Evolutionary conservation across 116 monocot genomes (phyloP).

Genomic region (Phalaenopsis hybrid): DNA sequence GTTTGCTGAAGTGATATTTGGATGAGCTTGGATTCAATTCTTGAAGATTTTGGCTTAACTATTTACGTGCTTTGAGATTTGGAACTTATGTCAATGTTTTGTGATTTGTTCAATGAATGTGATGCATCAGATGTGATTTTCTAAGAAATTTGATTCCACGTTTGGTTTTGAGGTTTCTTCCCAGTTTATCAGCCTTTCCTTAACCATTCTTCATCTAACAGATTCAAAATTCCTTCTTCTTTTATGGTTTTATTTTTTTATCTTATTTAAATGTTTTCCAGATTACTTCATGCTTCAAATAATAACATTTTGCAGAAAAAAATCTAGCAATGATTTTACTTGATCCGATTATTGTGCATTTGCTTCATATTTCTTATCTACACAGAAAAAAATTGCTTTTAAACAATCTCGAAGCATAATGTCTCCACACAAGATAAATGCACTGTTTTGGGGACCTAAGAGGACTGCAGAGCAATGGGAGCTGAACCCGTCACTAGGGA

Average conservation of each 20-base stretch:
- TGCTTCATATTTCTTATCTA: slow-evolving; percentile 2
- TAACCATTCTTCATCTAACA: not conserved
- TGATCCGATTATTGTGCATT: slow-evolving; percentile 1
- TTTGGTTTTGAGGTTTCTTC: not conserved
- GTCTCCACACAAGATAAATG: slow-evolving; percentile 32
- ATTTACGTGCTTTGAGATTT: not conserved
- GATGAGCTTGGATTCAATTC: no score
- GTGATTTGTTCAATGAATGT: not conserved
- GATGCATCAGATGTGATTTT: no score
- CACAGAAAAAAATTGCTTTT: slow-evolving; percentile 17
- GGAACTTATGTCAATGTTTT: not conserved
- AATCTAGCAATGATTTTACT: not conserved
- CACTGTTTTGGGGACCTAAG: slow-evolving; percentile 73
- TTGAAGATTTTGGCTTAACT: no score
- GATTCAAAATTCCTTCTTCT: not conserved
- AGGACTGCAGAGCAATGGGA: slow-evolving; percentile 26
- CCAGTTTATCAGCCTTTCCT: not conserved
- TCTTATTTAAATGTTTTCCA: not conserved
- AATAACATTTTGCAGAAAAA: not conserved
- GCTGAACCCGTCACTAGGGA: slow-evolving; percentile 42
- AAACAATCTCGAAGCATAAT: not conserved
- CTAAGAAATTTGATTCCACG: not conserved
- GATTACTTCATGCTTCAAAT: not conserved
- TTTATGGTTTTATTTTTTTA: not conserved
- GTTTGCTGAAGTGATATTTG: not conserved